These are phyloP conservation scores for Hypoxylon sp. DNA, from an alignment of 2,329 filamentous ascomycete species.

Conservation along the genomic window DNA sequence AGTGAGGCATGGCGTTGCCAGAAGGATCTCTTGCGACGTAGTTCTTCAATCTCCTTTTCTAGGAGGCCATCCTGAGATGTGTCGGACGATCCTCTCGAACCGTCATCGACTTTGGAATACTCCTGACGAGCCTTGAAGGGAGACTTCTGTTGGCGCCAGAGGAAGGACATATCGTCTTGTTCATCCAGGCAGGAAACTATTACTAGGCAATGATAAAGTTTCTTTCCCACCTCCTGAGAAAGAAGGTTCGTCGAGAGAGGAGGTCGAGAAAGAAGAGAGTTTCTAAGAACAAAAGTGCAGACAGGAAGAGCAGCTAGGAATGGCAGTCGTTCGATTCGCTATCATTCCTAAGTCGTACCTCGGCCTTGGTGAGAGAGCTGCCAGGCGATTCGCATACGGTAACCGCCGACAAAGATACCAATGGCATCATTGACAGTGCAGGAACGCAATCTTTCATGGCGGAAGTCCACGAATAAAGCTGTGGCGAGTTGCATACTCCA, in stretches of 20 bases:
- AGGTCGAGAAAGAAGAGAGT: neutral
- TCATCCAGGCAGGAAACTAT: neutral
- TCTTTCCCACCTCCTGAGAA: neutral
- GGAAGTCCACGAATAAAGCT: neutral
- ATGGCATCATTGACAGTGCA: slow-evolving; percentile 5
- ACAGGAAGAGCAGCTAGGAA: neutral
- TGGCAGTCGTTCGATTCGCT: neutral
- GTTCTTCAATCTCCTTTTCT: slow-evolving; percentile 12
- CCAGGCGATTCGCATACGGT: neutral
- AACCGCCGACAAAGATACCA: neutral
- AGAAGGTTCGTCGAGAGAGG: neutral
- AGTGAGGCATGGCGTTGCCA: slow-evolving; percentile 8
- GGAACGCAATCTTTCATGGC: neutral
- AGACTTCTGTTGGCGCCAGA: slow-evolving; percentile 6
- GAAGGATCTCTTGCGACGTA: slow-evolving; percentile 4
- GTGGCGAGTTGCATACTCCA: neutral
- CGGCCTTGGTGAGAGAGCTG: neutral
- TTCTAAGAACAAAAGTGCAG: slow-evolving; percentile 1
- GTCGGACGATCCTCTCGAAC: slow-evolving; percentile 3
- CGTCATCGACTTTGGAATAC: slow-evolving; percentile 7
- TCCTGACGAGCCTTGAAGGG: slow-evolving; percentile 8
- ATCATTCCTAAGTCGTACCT: neutral
- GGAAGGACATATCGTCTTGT: neutral
- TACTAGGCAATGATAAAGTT: neutral
- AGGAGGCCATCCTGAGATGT: slow-evolving; percentile 2